Evolutionary conservation across 257 asterid genomes (phyloP).

Genomic region (Mitragyna speciosa): DNA sequence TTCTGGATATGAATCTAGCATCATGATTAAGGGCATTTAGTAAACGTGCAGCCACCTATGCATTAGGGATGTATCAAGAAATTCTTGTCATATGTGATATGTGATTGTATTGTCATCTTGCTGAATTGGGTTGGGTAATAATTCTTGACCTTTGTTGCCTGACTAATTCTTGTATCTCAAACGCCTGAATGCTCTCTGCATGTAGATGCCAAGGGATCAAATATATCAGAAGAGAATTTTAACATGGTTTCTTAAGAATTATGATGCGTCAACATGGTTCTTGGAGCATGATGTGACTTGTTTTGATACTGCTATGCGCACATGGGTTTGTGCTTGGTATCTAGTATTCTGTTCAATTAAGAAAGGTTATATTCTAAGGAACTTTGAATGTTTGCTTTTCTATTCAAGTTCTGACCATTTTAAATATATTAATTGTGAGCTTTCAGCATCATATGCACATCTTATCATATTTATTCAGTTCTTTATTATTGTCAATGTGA

Average conservation of each 20-base stretch:
- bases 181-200: not conserved
- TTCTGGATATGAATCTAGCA: not conserved
- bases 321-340: not conserved
- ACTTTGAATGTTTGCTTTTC: not conserved
- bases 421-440: not conserved
- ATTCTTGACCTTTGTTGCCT: not conserved
- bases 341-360: not conserved
- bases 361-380: not conserved
- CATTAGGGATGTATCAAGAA: not conserved
- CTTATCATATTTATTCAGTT: not conserved
- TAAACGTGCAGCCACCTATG: slow-evolving; percentile 10
- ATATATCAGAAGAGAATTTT: not conserved
- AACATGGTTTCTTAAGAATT: not conserved
- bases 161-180: slow-evolving; percentile 6
- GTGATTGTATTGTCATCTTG: slow-evolving; percentile 1
- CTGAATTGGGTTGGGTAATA: not conserved
- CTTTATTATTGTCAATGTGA: not conserved
- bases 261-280: not conserved
- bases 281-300: not conserved
- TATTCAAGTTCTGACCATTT: not conserved
- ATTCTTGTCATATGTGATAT: not conserved
- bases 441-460: slow-evolving; percentile 13
- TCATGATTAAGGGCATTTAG: not conserved
- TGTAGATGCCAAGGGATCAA: not conserved
- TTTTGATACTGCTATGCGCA: not conserved